Evolutionary conservation across 345 rosid species (phyloP).

Genomic region (Hibiscus trionum): DNA sequence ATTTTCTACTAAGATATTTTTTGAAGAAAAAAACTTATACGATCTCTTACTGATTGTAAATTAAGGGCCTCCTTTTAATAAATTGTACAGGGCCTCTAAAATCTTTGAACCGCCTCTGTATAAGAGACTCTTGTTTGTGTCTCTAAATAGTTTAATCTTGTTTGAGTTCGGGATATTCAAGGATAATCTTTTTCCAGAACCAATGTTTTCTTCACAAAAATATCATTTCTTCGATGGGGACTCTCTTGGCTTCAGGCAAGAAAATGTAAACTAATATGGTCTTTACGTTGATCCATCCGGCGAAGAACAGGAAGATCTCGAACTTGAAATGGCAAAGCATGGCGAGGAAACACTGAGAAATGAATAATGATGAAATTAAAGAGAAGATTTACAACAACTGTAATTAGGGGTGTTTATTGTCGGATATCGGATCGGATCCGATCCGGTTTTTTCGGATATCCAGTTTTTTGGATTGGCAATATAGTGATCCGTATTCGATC

Average conservation of each 20-base stretch:
- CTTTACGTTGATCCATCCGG: conserved; percentile 59
- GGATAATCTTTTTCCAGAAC: conserved; percentile 72
- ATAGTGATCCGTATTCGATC: too few relatives aligned
- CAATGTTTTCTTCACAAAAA: conserved; percentile 83
- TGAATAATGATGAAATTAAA: conserved; percentile 85
- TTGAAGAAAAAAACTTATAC: too few relatives aligned
- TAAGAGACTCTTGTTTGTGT: background rate
- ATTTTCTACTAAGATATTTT: too few relatives aligned
- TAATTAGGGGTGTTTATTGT: too few relatives aligned
- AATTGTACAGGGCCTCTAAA: too few relatives aligned
- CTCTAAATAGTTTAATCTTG: background rate
- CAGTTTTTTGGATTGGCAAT: too few relatives aligned
- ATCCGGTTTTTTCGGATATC: too few relatives aligned
- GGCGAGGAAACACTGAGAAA: conserved; percentile 63
- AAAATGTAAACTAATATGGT: too few relatives aligned
- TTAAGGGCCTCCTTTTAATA: too few relatives aligned
- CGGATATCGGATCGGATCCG: too few relatives aligned
- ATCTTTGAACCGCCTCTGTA: too few relatives aligned
- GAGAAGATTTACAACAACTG: conserved; percentile 83
- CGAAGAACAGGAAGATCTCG: conserved; percentile 88
- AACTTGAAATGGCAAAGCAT: conserved; percentile 73
- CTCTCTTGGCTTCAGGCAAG: conserved; percentile 86
- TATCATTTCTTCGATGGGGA: conserved; percentile 88
- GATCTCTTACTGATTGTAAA: too few relatives aligned
- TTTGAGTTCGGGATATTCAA: conserved; percentile 10